Evolutionary conservation across 2,329 filamentous ascomycete species (phyloP), one percentile per base, ranked within the genome.

Genomic region (Chaetomium globosum): DNA sequence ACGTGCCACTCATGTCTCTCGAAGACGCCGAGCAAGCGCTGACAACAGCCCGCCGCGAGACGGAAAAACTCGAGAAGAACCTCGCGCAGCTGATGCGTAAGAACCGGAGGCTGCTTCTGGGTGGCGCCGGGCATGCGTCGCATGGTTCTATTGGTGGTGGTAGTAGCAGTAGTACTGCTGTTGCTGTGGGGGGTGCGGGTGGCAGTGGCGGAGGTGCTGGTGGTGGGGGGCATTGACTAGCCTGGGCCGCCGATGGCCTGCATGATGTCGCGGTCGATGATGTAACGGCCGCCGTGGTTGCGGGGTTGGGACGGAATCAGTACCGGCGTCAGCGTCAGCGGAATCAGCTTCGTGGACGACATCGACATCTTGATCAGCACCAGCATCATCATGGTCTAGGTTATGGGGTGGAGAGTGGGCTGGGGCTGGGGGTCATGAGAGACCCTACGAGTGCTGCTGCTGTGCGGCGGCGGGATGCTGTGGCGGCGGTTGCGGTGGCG

Each of bases 21-120:
- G 83, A 88, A 67, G 88, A 90, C 65, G 83, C 87, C 1, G 88
- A 90, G 77, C 78, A 77, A 63, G 83, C 83, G 54, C 77, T 85
- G 52, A 71, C 74, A 26, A 74, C 81, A 46, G 82, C 84, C 31
- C 80, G 82, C 59, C 85, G 83, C 73, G 87, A 89, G 74, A 83
- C 84, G 7, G 86, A 89, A 68, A 83, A 80, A 71, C 74, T 88
- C 33, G 87, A 89, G 77, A 88, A 87, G 79, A 83, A 79, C 53
- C 75, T 89, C 63, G 85, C 85, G 73, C 79, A 81, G 52, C 73
- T 88, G 23, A 82, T 89, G 63, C 85, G 83, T 77, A 84, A 83
- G 74, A 90, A 89, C 72, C 77, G 81, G 63, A 79, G 82, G 59
- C 70, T 88, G 51, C 72, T 87, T 36, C 61, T 65, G 55, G 28